Evolutionary conservation across 2,329 filamentous ascomycete genomes (phyloP), one percentile per base, ranked within the genome.

Genomic region (Diaporthe ilicicola): DNA sequence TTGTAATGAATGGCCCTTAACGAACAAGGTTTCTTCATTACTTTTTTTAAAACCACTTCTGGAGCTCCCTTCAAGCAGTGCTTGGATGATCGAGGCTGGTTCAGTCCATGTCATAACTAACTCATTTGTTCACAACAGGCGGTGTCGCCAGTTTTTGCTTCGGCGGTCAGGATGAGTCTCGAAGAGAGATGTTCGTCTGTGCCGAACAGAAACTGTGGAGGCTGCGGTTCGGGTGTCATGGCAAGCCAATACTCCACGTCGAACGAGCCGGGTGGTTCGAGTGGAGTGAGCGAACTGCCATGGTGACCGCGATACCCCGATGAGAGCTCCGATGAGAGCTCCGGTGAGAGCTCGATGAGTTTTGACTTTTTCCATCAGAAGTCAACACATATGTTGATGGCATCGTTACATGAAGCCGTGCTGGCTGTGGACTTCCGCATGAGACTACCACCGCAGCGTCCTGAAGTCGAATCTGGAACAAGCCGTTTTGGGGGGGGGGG

Each of bases 131-230:
- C 2, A 37, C 15, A 1, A n/a, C 7, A 80, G 81, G 79, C 8
- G 83, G 82, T 4, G 82, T 84, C 22, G 80, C 84, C 1, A 84
- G 81, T 55, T 81, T 88, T 64, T 84, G 81, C 71, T 85, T 86
- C 69, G 82, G 83, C 0, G 77, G 72, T 6, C 72, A 77, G 4
- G 79, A 79, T n/a, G 46, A 50, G 24, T 54, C 19, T 1, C 37
- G 39, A 27, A 50, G 44, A 32, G 83, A 83, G 73, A 69, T 87
- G 55, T 86, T 87, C 70, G 73, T 87, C 13, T 82, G 86, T 65
- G 83, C 85, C 5, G 84, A 85, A 72, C 80, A 84, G 73, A 81
- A 77, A 61, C 75, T 88, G 17, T 88, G 83, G 82, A 78, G 79
- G 67, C 74, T 85, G 24, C 78, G 81, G 62, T 71, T 86, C 17